Evolutionary conservation across 2,329 filamentous ascomycete species (phyloP), one percentile per base, ranked within the genome.

Genomic region (Dendryphion nanum): DNA sequence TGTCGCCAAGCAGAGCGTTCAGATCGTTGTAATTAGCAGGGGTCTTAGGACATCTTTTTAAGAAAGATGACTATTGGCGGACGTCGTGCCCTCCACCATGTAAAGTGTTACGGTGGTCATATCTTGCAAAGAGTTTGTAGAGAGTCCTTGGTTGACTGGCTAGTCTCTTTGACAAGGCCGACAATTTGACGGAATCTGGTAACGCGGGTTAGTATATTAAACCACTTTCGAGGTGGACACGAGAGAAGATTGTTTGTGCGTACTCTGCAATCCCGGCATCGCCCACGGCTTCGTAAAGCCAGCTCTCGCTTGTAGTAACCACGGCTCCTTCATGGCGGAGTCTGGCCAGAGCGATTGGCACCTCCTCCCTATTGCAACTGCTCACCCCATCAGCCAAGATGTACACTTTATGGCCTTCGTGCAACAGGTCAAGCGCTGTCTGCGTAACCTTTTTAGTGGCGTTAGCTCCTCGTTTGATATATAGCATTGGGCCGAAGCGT

Each of bases 301-400:
- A 84, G 66, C 86, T 86, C 78, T 97, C 91, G 65, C 86, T 93
- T 17, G 84, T 89, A 14, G 89, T 95, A 20, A 97, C 82, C 5
- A 79, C 71, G 23, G 83, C 86, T 1, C 90, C 90, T 50, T 85
- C 89, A 50, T 77, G 75, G 51, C 88, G 74, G 69, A 97, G 63
- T 45, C 91, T 70, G 16, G 79, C 83, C 42, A 97, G 71, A 32
- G 91, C 91, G 49, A 97, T 71, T 1, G 77, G 77, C 6, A 95
- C 78, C 70, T 97, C 91, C 59, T 86, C 82, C 14, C 73, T 70
- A 69, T 96, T 95, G 64, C 86, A 89, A 68, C 85, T 91, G 59
- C 85, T 90, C 29, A 97, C 90, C 20, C 82, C 91, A 66, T 97
- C 91, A 36, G 89, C 88, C 20, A 96, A 74, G 26, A 97, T 73